phyloP scores from a whole-genome alignment of 225 moss, liverwort and hornwort genomes.

The Anthoceros angustus region DNA sequence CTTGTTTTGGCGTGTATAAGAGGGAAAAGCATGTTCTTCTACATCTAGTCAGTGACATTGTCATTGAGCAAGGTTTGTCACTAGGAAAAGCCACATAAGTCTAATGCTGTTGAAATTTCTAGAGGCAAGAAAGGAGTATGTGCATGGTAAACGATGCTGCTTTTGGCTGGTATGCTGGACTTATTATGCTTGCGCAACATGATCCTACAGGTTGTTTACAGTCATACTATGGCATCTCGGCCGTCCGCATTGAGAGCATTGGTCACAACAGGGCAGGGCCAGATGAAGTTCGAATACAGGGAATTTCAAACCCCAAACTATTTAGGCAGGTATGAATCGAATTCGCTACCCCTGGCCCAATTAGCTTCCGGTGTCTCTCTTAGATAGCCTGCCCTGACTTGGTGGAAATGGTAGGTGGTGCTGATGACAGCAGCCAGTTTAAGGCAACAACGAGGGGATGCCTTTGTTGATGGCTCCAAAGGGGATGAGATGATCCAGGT shows the following conservation, averaged over 20 bases:
- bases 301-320: conserved; percentile 26
- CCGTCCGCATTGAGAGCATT: conserved; percentile 30
- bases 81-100: background rate
- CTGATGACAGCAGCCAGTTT: conserved; percentile 28
- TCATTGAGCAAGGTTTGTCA: conserved; percentile 42
- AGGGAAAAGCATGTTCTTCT: conserved; percentile 41
- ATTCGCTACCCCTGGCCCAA: background rate
- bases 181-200: conserved; percentile 1
- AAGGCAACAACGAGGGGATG: conserved; percentile 14
- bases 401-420: conserved; percentile 17
- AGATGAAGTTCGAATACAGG: conserved; percentile 39
- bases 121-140: background rate
- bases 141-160: background rate
- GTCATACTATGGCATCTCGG: conserved; percentile 35
- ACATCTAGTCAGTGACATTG: conserved; percentile 39
- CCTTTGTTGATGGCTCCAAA: conserved; percentile 8
- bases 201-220: conserved; percentile 38
- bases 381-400: background rate
- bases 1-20: conserved; percentile 34
- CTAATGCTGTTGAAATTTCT: background rate
- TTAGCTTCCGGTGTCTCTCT: background rate
- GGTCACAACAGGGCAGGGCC: conserved; percentile 25
- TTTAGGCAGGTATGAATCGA: conserved; percentile 31
- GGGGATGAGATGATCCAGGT: conserved; percentile 18
- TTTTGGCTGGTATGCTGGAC: background rate